Conservation (phyloP, 768 basidiomycete species). For the Russula compacta region DNA sequence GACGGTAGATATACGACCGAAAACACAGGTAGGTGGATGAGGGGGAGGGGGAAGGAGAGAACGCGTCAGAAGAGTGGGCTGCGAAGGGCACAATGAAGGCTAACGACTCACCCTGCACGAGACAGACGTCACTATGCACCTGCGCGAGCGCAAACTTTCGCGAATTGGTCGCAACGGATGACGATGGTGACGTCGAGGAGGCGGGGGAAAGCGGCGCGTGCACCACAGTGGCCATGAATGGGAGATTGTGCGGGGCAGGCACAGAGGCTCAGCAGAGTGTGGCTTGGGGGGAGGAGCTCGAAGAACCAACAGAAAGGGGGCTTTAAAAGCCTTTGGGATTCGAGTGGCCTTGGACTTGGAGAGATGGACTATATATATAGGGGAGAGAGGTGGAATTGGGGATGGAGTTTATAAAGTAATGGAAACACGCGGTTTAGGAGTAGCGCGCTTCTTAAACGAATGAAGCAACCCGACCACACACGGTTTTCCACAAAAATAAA, state of each 20-base stretch:
- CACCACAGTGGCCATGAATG: slow-evolving; percentile 2
- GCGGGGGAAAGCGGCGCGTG: slow-evolving; percentile 3
- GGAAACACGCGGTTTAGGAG: too few relatives aligned
- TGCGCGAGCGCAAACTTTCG: slow-evolving; percentile 21
- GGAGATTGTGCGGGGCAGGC: neutral
- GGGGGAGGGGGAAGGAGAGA: neutral
- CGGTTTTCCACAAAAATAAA: too few relatives aligned
- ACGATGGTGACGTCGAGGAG: neutral
- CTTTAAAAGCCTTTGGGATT: neutral
- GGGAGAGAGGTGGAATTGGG: neutral
- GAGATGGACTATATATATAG: slow-evolving; percentile 3
- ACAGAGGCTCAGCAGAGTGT: too few relatives aligned
- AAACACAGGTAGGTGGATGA: too few relatives aligned
- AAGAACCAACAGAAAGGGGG: neutral
- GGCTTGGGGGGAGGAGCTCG: neutral
- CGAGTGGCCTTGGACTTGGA: neutral
- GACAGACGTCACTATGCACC: slow-evolving; percentile 20
- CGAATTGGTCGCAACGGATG: neutral
- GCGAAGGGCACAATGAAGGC: neutral
- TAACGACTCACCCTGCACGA: slow-evolving; percentile 20
- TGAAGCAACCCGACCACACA: too few relatives aligned
- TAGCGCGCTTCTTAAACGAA: too few relatives aligned
- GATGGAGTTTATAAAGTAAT: too few relatives aligned
- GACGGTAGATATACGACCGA: accelerated
- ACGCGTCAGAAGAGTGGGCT: neutral